Evolutionary conservation across 768 basidiomycete genomes (phyloP).

Genomic region (Termitomyces sp.): DNA sequence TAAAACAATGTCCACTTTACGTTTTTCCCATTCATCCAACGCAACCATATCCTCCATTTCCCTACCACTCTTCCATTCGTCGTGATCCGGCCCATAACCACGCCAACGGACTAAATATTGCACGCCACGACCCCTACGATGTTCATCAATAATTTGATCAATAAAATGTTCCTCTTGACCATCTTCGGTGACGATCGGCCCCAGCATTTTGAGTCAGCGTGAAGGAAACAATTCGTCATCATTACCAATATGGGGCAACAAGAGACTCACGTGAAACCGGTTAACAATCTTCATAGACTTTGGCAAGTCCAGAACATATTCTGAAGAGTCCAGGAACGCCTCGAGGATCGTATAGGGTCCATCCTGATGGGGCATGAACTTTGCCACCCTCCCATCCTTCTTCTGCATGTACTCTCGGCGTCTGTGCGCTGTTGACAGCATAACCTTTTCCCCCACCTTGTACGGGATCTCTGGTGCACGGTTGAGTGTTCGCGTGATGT

Average conservation of each 20-base stretch:
- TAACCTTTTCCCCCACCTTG: slow-evolving; percentile 22
- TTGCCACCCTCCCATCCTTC: slow-evolving; percentile 27
- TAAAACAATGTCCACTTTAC: no score
- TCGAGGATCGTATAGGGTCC: slow-evolving; percentile 23
- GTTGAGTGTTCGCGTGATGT: neutral
- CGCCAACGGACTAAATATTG: slow-evolving; percentile 25
- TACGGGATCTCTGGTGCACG: neutral
- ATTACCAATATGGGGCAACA: slow-evolving; percentile 20
- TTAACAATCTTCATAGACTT: slow-evolving; percentile 21
- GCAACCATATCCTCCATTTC: neutral
- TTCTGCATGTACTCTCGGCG: slow-evolving; percentile 22
- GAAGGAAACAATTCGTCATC: slow-evolving; percentile 29
- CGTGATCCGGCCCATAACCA: neutral
- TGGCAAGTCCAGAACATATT: slow-evolving; percentile 23
- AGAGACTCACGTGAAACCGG: slow-evolving; percentile 27
- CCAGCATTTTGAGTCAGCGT: slow-evolving; percentile 14
- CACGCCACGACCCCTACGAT: slow-evolving; percentile 17
- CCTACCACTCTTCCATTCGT: neutral
- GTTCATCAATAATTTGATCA: slow-evolving; percentile 23
- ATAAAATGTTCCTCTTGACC: slow-evolving; percentile 20
- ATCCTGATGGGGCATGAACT: slow-evolving; percentile 37
- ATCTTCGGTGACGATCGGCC: slow-evolving; percentile 22
- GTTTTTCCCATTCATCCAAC: neutral
- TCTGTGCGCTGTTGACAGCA: slow-evolving; percentile 27
- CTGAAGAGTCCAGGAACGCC: slow-evolving; percentile 19